Evolutionary conservation across 306 rosid genomes (phyloP), one percentile per base, ranked within the genome.

Genomic region (Oemleria cerasiformis): DNA sequence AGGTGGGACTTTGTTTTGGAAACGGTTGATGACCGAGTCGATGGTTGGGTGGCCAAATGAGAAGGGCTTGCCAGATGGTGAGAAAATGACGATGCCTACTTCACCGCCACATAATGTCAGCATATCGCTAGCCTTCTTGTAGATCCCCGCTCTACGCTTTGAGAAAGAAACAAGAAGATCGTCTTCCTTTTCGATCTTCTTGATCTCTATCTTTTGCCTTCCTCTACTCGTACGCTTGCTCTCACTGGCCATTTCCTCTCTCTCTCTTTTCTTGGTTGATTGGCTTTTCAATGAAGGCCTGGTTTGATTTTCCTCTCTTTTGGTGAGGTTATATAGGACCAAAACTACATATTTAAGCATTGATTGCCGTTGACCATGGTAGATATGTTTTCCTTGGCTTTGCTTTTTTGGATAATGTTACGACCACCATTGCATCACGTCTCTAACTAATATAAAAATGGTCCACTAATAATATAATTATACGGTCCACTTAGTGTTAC

Each of bases 41-140:
- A 80, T 39, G 1, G 78, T 77, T 2, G 87, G 84, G 15, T 71
- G 69, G 0, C 69, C 78, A n/a, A 65, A 84, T 0, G 84, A 74
- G 42, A 73, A 84, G 0, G 87, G 80, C 25, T 80, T 80, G 0
- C 87, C 85, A 2, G 82, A 55, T 0, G 85, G 85, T 0, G 87
- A 80, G n/a, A 77, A 77, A 4, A 75, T 60, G 34, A 73, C 66
- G 1, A 84, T 63, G 0, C 71, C 83, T 2, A 84, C 70, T 53
- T 84, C 80, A 1, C 82, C 87, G 1, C 87, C 82, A 17, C 80
- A 77, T 0, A 80, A 36, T 3, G 82, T 77, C 0, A 53, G 61
- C 23, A 84, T 25, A 41, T 84, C 85, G 43, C 70, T 71, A 0
- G 80, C 78, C 25, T 77, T 84, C 5, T 84, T 80, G 79, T 62